Conservation (phyloP, 2,329 filamentous ascomycete genomes). For the Ambrosiella cleistominuta region DNA sequence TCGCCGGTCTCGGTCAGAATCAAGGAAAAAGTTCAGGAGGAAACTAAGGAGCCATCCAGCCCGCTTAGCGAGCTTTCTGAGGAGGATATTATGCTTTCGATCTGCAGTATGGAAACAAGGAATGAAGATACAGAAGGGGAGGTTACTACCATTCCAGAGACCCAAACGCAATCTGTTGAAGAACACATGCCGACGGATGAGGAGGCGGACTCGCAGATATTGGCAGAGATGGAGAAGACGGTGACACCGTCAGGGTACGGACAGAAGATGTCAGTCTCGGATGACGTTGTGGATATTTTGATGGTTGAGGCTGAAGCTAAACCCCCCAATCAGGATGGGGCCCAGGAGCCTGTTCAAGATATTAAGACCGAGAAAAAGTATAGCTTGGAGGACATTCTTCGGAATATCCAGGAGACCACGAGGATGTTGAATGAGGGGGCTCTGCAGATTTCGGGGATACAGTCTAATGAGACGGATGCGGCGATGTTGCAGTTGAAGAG, state of each 20-base stretch:
- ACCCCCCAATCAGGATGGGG: neutral
- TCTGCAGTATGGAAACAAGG: neutral
- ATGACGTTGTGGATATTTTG: neutral
- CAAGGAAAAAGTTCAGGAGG: conserved; percentile 11
- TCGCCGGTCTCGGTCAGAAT: neutral
- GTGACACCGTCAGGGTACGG: neutral
- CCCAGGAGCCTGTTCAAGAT: neutral
- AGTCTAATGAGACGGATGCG: conserved; percentile 1
- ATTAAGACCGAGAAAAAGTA: neutral
- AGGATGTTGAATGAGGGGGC: neutral
- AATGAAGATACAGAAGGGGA: neutral
- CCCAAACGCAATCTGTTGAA: neutral
- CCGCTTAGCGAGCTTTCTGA: conserved; percentile 10
- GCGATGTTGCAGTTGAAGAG: conserved; percentile 1
- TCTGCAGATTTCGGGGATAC: neutral
- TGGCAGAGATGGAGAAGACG: conserved; percentile 24
- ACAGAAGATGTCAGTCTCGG: neutral
- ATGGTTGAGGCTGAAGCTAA: neutral
- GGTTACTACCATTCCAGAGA: neutral
- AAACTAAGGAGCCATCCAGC: conserved; percentile 11
- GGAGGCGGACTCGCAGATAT: conserved; percentile 23
- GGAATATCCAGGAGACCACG: neutral
- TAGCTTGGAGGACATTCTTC: neutral
- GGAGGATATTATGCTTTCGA: neutral
- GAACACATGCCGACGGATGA: conserved; percentile 2